Evolutionary conservation across 768 basidiomycete genomes (phyloP), one percentile per base, ranked within the genome.

Genomic region (Lentinula aciculospora): DNA sequence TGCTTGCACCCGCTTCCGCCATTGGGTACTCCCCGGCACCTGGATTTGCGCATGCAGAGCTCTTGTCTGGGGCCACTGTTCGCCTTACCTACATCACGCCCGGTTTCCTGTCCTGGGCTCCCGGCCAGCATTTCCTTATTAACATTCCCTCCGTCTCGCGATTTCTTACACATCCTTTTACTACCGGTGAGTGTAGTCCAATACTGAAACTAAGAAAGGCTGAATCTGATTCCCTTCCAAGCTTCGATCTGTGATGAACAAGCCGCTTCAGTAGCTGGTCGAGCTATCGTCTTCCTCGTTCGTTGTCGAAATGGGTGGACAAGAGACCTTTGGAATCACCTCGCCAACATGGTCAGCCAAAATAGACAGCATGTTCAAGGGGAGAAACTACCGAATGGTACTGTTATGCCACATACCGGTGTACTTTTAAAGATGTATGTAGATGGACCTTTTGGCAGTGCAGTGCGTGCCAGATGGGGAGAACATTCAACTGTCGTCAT

Each of bases 51-150:
- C 80, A 85, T 46, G 84, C 81, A 1, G 84, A 88, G 61, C 71
- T 90, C 7, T 72, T 92, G 17, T 82, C 89, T 0, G 90, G 89
- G 8, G 75, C 79, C 3, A 88, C 85, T 4, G 70, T 92, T 17
- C 84, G 89, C 42, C 67, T 92, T n/a, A 82, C 84, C 0, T 71
- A 90, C 39, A 72, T 82, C 56, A 75, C 85, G 0, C 77, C 84
- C 0, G 76, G 79, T 1, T 78, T 76, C 50, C 66, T 87, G 49
- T 68, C 75, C 0, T 92, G 89, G 89, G 78, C 82, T 1, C 83
- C 89, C 2, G 90, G 89, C n/a, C 90, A 92, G 68, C 86, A 89
- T 67, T 83, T 91, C 63, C 75, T 87, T 23, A 74, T 92, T 59
- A 81, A 75, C 53, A 75, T 90, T 19, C 89, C 90, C 0, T 77